A percentile compares a stretch with the other conserved stretches of the same genome.
These are phyloP conservation scores for Protomyces pachydermus DNA, from an alignment of 1,139 yeast species.

Conservation along the genomic window DNA sequence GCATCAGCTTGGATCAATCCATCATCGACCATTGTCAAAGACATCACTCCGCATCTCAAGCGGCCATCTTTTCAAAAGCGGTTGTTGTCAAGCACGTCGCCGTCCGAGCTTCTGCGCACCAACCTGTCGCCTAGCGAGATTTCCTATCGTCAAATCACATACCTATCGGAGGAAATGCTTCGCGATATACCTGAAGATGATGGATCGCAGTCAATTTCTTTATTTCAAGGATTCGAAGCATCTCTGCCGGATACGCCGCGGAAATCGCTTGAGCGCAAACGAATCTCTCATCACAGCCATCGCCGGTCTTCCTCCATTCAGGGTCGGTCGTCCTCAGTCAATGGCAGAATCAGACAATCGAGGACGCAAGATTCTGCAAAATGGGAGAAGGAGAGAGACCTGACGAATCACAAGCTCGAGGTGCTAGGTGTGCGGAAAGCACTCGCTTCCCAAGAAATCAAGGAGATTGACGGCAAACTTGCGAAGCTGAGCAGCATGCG, in stretches of 20 bases:
- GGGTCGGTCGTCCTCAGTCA: slow-evolving; percentile 4
- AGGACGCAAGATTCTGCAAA: slow-evolving; percentile 31
- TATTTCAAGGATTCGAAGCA: slow-evolving; percentile 66
- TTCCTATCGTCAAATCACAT: slow-evolving; percentile 41
- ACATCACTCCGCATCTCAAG: slow-evolving; percentile 22
- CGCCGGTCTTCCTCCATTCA: slow-evolving; percentile 5
- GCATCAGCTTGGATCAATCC: slow-evolving; percentile 27
- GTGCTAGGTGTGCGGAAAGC: slow-evolving; percentile 56
- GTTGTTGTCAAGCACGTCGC: slow-evolving; percentile 39
- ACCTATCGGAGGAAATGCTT: slow-evolving; percentile 55
- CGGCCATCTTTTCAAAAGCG: slow-evolving; percentile 24
- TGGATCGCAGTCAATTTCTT: slow-evolving; percentile 42
- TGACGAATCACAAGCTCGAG: slow-evolving; percentile 49
- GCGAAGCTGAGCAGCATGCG: slow-evolving; percentile 50
- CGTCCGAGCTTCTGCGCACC: slow-evolving; percentile 43
- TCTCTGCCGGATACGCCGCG: slow-evolving; percentile 41
- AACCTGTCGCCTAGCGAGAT: slow-evolving; percentile 37
- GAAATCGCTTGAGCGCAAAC: slow-evolving; percentile 1
- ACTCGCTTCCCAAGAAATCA: slow-evolving; percentile 57
- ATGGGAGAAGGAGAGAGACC: slow-evolving; percentile 42
- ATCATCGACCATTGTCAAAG: slow-evolving; percentile 21
- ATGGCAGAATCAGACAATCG: background rate
- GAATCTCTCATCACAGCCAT: background rate
- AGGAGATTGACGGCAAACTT: slow-evolving; percentile 56
- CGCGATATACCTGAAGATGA: slow-evolving; percentile 47